These are phyloP conservation scores for Barnettozyma botsteinii DNA, from an alignment of 805 yeast genomes.

Conservation along the genomic window DNA sequence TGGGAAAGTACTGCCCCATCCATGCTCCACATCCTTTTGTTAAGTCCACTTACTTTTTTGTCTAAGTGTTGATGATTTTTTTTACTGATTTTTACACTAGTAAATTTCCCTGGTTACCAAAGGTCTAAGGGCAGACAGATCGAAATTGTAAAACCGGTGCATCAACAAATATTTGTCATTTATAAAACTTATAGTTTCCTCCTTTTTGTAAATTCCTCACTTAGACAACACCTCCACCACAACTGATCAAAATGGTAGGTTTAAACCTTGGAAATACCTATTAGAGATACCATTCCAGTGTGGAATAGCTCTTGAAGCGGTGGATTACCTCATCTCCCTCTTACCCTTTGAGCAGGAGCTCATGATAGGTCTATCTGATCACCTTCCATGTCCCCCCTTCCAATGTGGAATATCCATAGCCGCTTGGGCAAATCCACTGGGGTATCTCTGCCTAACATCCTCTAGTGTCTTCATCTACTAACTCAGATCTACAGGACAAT, in stretches of 20 bases:
- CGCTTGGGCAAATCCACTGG: no score
- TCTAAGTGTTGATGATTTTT: not conserved
- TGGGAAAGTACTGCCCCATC: no score
- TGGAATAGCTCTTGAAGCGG: not conserved
- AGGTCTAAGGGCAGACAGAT: conserved; percentile 7
- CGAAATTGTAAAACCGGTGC: conserved; percentile 11
- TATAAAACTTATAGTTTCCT: conserved; percentile 6
- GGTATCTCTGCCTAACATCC: no score
- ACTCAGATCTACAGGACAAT: conserved; percentile 12
- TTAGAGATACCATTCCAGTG: not conserved
- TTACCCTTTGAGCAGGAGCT: not conserved
- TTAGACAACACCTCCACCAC: not conserved
- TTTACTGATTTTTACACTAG: no score
- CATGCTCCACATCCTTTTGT: no score
- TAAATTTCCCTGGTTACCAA: conserved; percentile 12
- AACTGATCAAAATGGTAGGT: conserved; percentile 6
- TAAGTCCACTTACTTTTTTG: not conserved
- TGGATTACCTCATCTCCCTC: not conserved
- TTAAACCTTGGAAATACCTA: not conserved
- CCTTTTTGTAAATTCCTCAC: conserved; percentile 1
- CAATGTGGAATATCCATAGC: no score
- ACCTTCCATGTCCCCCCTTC: no score
- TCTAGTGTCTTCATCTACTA: conserved; percentile 1
- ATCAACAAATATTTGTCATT: conserved; percentile 5
- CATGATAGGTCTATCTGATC: no score